Evolutionary conservation across 129 eudicot genomes (phyloP), one percentile per base, ranked within the genome.

Genomic region (Rutidosis leptorrhynchoides): DNA sequence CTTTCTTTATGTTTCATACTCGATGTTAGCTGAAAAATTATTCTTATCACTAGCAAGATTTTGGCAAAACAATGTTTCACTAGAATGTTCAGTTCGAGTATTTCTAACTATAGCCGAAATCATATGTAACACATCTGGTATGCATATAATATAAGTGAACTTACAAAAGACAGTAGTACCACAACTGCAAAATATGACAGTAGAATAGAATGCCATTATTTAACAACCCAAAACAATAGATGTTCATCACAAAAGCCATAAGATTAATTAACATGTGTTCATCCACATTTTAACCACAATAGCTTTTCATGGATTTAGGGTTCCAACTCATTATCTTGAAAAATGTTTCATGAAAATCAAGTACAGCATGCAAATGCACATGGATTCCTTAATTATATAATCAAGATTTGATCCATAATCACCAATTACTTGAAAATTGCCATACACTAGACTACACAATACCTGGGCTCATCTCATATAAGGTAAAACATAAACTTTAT

Each of bases 391-490:
- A n/a, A 30, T 20, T 29, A 22, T 30, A 29, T 5, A 46, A 62
- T 51, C 42, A 62, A n/a, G 46, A 73, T 55, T 49, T 65, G 5
- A 19, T 25, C 48, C 2, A 55, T 57, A 74, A 66, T 66, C 67
- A 74, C 69, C 67, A 8, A 58, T n/a, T 58, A 23, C 21, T 17
- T 48, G 30, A 26, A 23, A 58, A 46, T 58, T 53, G 20, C 3
- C 67, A 65, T 58, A 21, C 33, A 28, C 25, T 27, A 26, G 49
- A 48, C 67, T 37, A 35, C 48, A 53, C 26, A 63, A 33, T 33
- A 62, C 76, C 69, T 49, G 35, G 42, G 21, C 52, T 71, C 42
- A 55, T 68, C 51, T n/a, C n/a, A n/a, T n/a, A n/a, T 62, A 71
- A 46, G 51, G 33, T 63, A 64, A 65, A 74, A 3, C 65, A 57